Percentiles rank a stretch among this genome's conserved stretches.
Evolutionary conservation across 345 rosid species (phyloP).

Genomic region (Bretschneidera sinensis): DNA sequence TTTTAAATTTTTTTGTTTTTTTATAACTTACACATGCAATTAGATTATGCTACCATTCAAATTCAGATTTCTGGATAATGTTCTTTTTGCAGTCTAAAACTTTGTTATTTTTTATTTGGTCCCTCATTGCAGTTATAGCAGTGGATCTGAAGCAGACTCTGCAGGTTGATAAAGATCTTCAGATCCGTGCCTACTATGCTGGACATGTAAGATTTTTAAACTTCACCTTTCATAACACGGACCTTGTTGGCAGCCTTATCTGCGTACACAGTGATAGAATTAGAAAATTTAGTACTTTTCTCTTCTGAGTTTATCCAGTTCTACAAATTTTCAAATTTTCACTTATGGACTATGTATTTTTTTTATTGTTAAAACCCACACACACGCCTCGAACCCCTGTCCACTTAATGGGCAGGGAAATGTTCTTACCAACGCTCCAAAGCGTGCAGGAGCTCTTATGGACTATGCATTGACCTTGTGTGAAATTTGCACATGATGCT

Average conservation of each 20-base stretch:
- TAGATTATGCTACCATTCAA: neutral
- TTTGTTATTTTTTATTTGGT: conserved; percentile 1
- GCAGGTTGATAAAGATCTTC: conserved; percentile 85
- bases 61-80: neutral
- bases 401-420: no score
- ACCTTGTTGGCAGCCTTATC: conserved; percentile 7
- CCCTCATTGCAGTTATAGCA: conserved; percentile 54
- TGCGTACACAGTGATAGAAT: neutral
- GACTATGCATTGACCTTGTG: neutral
- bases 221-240: conserved; percentile 6
- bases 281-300: neutral
- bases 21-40: neutral
- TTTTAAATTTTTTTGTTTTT: neutral
- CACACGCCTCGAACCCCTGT: no score
- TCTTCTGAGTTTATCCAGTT: neutral
- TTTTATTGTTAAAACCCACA: no score
- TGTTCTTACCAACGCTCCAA: no score
- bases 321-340: no score
- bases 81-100: neutral
- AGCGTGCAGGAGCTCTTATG: no score
- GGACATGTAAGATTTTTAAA: conserved; percentile 69
- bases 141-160: conserved; percentile 91
- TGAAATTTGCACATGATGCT: neutral
- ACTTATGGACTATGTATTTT: neutral
- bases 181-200: conserved; percentile 89